Evolutionary conservation across 371 early-diverging fungal species (phyloP), one percentile per base, ranked within the genome.

Genomic region (Mortierella polycephala): DNA sequence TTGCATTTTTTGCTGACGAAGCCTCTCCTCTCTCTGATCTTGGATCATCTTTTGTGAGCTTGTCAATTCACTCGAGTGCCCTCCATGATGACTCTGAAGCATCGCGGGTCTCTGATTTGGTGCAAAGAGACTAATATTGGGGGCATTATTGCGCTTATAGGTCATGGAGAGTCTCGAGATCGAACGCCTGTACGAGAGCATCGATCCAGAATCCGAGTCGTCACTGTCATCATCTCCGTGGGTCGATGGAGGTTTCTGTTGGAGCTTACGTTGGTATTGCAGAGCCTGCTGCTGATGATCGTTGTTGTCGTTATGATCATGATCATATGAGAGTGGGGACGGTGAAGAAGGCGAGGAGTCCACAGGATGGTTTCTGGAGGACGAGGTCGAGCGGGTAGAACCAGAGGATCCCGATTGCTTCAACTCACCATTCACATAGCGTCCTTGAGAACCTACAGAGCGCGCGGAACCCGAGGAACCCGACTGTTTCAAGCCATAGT

Each of bases 31-130:
- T 46, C 80, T 66, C 44, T 79, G 80, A 20, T 73, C 80, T 57
- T 79, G 73, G 37, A 79, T 79, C 80, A 79, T 73, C 45, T 62
- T 72, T 60, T 79, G 80, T 9, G 80, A 79, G 14, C 47, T 66
- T 16, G 66, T 66, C 23, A 69, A 30, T 18, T 58, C 70, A 7
- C 37, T 10, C 7, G 62, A 63, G 9, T 55, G 10, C 5, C 67
- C 59, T 14, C 57, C 61, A 30, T 60, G 55, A 23, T 30, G 13
- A 10, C 56, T 50, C 20, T 67, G 61, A 60, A 79, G 21, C 77
- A 73, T 54, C 16, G 74, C 70, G 2, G 80, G 63, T 41, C 80
- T 56, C 49, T 79, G 80, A 18, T 59, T 62, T 20, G 80, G 74
- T 37, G 47, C 69, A 53, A 79, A 79, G 20, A 79, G 64, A 49